These are phyloP conservation scores for Chytriomyces confervae DNA, from an alignment of 192 early-diverging fungal species.

Conservation along the genomic window DNA sequence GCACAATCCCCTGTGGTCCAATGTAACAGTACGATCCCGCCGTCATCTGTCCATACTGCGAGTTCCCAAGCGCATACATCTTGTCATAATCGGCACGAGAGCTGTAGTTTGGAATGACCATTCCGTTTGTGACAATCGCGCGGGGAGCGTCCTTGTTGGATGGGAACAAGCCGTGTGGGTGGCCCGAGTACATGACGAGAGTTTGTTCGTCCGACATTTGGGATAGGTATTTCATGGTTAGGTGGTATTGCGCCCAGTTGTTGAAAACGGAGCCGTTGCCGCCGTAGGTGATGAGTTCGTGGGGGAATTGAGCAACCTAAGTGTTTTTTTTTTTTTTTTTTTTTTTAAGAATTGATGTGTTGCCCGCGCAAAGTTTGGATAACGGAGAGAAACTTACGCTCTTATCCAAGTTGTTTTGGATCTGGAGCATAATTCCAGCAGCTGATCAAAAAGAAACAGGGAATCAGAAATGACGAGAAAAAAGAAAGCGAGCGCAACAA, in stretches of 20 bases:
- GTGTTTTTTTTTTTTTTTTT: not conserved
- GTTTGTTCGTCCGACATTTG: constrained; percentile 36
- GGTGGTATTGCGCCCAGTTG: constrained; percentile 40
- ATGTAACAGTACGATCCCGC: constrained; percentile 38
- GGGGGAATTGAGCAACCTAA: constrained; percentile 31
- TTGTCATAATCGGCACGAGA: constrained; percentile 25
- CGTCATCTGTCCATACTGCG: constrained; percentile 38
- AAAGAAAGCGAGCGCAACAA: not conserved
- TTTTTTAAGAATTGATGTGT: not conserved
- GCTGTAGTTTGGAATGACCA: constrained; percentile 37
- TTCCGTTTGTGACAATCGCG: constrained; percentile 34
- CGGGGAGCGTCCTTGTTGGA: constrained; percentile 32
- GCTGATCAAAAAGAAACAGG: constrained; percentile 1
- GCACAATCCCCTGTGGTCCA: constrained; percentile 40
- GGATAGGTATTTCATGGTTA: constrained; percentile 33
- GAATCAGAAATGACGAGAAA: not conserved
- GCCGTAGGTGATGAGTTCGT: constrained; percentile 42
- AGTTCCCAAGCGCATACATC: constrained; percentile 28
- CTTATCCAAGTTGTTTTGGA: constrained; percentile 37
- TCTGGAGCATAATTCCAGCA: constrained; percentile 32
- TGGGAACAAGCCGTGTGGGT: constrained; percentile 37
- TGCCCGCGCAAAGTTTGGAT: not conserved
- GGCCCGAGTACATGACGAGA: constrained; percentile 35
- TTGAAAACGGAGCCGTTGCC: constrained; percentile 38
- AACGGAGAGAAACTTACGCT: not conserved